Percentiles rank a stretch among this genome's conserved stretches.
Evolutionary conservation across 208 protist genomes (phyloP).

Genomic region (Acanthamoeba royreba): DNA sequence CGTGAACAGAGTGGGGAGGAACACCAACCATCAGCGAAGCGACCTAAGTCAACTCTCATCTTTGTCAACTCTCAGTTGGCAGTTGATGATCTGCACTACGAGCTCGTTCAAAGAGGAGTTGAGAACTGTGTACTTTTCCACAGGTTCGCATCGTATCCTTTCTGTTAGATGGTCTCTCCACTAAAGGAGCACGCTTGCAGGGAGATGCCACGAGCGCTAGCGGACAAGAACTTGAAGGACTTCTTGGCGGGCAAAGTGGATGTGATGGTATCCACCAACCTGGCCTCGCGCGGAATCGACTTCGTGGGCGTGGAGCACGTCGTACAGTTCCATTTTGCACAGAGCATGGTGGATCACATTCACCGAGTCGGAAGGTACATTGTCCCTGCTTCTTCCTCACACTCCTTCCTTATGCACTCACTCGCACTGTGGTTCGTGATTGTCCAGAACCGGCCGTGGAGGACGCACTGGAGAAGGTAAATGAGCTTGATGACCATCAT

Average conservation of each 20-base stretch:
- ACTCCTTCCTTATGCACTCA: not conserved
- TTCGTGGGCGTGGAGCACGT: not conserved
- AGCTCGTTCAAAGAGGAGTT: not conserved
- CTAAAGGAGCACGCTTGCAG: too few species aligned
- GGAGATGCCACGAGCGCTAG: not conserved
- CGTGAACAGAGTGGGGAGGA: not conserved
- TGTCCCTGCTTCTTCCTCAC: not conserved
- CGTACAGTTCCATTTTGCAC: constrained; percentile 13
- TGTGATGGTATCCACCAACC: constrained; percentile 21
- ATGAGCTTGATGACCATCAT: not conserved
- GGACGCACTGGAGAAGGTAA: not conserved
- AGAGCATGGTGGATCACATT: not conserved
- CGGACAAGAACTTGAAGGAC: not conserved
- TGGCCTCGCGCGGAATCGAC: constrained; percentile 5
- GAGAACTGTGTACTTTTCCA: not conserved
- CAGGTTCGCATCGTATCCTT: not conserved
- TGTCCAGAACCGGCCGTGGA: not conserved
- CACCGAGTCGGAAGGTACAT: not conserved
- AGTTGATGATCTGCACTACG: not conserved
- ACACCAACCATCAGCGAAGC: not conserved
- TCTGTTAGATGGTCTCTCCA: not conserved
- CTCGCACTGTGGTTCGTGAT: not conserved
- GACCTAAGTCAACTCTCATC: not conserved
- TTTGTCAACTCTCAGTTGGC: not conserved
- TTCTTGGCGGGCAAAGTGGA: not conserved